Base-by-base conservation (phyloP, 2,329 filamentous ascomycete genomes). In the Cladophialophora exuberans region DNA sequence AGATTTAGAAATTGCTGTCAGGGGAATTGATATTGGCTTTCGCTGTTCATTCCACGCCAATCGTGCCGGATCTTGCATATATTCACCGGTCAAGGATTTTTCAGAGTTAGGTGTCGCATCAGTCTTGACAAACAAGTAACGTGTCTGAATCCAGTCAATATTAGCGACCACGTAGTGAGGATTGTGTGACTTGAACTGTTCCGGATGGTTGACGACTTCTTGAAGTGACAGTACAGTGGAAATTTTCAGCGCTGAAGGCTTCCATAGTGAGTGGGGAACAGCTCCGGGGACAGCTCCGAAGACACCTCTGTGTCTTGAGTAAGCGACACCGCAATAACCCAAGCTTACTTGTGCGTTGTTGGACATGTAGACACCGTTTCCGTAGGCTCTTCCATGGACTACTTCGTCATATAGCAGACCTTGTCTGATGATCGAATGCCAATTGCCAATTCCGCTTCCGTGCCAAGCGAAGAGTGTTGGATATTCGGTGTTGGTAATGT, bases 391-490 rank as follows among this genome's bases (percentile, higher is more conserved):
- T 1, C 91, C 92, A 67, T 93, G 73, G 0, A 68, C 36, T 0
- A 75, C 72, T 1, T 81, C 70, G 3, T 83, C 81, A 72, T 85
- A 96, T 67, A 96, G 83, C 4, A 97, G 76, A 0, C 92, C 91
- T 56, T 87, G 83, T 26, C 91, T 84, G 59, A 96, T 84, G 64
- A 97, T 96, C 64, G 86, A 88, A 70, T 97, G 92, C 92, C 92
- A 96, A 65, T 96, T 96, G 2, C 70, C 62, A 2, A 96, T 61
- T 0, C 74, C 69, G 65, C 89, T 95, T 4, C 91, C 92, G 69
- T 97, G 92, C 86, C 88, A 96, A 0, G 89, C 90, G 65, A 96
- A 90, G 1, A 96, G 70, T 0, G 89, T 93, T 0, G 88, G 87
- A 62, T 83, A 76, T 33, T 71, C 70, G 15, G 77, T 65, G 4